Evolutionary conservation across 345 rosid species (phyloP), one percentile per base, ranked within the genome.

Genomic region (Eucalyptus marginata): DNA sequence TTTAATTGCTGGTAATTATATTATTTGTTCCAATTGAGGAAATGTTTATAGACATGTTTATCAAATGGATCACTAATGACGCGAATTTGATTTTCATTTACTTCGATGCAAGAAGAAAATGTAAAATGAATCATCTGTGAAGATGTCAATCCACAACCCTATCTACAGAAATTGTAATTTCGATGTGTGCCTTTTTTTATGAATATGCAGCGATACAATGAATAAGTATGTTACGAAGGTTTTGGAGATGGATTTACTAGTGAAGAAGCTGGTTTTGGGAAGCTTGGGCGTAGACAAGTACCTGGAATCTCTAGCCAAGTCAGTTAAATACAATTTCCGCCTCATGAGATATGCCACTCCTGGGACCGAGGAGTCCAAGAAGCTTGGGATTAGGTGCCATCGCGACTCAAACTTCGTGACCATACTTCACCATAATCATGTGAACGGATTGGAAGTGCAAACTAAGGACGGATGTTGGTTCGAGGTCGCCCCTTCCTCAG

Each of bases 391-490:
- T 6, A 18, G 15, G 11, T 27, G 49, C 36, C 90, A 89, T 51
- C 29, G 13, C 1, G 88, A 89, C 52, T 49, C 66, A 85, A 89
- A 71, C 62, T 89, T 89, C 68, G 3, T 89, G 66, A 86, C 86
- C 88, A 49, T 89, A 27, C 90, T 89, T 52, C 90, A 86, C 24
- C 90, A 89, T n/a, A 89, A 89, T 47, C 86, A 71, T 49, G 90
- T 86, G 15, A 64, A 86, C 51, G 90, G 90, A 36, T 22, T 89
- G 68, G 84, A 47, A n/a, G 36, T 89, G 56, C 51, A 89, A 44
- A 66, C 85, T 44, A 89, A 88, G 52, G 90, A 83, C 16, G 90
- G 90, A 10, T 33, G 11, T 27, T 89, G 90, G 86, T 62, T 85
- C 13, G 16, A 44, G 46, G 90, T 84, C 29, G 47, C 80, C 27